phyloP scores from a whole-genome alignment of 2,329 filamentous ascomycete genomes.

The Diaporthe humulicola region DNA sequence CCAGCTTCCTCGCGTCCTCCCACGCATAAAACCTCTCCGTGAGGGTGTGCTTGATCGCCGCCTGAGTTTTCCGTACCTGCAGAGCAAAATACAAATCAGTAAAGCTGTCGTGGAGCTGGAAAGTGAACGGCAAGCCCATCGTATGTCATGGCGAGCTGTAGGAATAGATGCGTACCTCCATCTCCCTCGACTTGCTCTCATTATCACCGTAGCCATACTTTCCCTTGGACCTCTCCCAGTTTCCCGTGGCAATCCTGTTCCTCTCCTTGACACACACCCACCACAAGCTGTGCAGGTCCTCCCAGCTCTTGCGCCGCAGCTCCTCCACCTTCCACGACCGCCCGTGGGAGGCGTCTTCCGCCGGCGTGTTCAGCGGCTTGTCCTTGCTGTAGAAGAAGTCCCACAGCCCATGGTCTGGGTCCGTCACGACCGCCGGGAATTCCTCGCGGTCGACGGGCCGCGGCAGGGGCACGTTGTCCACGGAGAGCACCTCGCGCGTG shows the following conservation, averaged over 20 bases:
- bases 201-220: conserved; percentile 80
- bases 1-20: conserved; percentile 79
- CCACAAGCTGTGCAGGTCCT: conserved; percentile 92
- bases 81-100: conserved; percentile 34
- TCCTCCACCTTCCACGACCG: conserved; percentile 88
- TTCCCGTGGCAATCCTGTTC: conserved; percentile 87
- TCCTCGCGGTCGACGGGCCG: conserved; percentile 68
- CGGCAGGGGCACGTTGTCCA: conserved; percentile 80
- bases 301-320: conserved; percentile 90
- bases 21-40: conserved; percentile 92
- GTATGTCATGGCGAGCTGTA: neutral
- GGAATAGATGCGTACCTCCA: conserved; percentile 67
- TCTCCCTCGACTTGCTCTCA: conserved; percentile 75
- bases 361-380: conserved; percentile 78
- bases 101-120: neutral
- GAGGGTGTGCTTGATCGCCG: conserved; percentile 84
- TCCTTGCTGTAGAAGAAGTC: conserved; percentile 85
- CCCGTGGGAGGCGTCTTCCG: conserved; percentile 79
- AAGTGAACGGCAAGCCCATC: neutral
- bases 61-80: conserved; percentile 83
- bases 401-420: conserved; percentile 89
- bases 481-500: conserved; percentile 78
- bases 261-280: conserved; percentile 94
- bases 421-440: conserved; percentile 69
- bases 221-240: conserved; percentile 75